These are phyloP conservation scores for Ustilago sp. DNA, from an alignment of 1,284 basidiomycete species.

Conservation along the genomic window DNA sequence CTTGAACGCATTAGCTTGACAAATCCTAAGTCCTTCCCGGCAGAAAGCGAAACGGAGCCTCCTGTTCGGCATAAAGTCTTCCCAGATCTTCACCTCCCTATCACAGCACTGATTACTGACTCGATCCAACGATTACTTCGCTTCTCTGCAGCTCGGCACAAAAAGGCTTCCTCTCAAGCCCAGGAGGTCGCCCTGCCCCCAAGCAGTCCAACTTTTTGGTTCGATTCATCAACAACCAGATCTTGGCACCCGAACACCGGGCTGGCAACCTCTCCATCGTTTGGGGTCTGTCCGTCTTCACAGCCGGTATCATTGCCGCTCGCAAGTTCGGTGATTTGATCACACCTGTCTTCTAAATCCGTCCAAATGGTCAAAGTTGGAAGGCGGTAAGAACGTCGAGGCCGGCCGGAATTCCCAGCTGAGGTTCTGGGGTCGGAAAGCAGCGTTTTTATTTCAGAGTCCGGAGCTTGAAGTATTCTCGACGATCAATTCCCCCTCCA, in stretches of 20 bases:
- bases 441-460: too few relatives aligned
- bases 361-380: background rate
- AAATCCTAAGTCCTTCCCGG: background rate
- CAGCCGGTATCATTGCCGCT: conserved; percentile 56
- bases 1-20: background rate
- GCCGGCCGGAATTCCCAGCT: too few relatives aligned
- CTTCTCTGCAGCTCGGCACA: conserved; percentile 40
- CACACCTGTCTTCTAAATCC: conserved; percentile 56
- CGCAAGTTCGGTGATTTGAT: conserved; percentile 60
- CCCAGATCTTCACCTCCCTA: background rate
- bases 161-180: conserved; percentile 44
- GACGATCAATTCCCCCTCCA: too few relatives aligned
- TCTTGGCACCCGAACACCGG: conserved; percentile 63
- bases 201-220: conserved; percentile 48
- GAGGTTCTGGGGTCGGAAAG: too few relatives aligned
- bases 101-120: background rate
- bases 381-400: too few relatives aligned
- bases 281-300: conserved; percentile 63
- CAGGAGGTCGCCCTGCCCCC: conserved; percentile 11
- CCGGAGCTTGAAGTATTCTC: too few relatives aligned
- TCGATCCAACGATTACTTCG: background rate
- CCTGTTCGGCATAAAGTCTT: background rate
- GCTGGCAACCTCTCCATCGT: conserved; percentile 61
- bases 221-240: conserved; percentile 56
- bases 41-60: background rate